Percentiles rank a stretch among this genome's conserved stretches.
Evolutionary conservation across 345 rosid species (phyloP).

Genomic region (Melastoma malabathricum): DNA sequence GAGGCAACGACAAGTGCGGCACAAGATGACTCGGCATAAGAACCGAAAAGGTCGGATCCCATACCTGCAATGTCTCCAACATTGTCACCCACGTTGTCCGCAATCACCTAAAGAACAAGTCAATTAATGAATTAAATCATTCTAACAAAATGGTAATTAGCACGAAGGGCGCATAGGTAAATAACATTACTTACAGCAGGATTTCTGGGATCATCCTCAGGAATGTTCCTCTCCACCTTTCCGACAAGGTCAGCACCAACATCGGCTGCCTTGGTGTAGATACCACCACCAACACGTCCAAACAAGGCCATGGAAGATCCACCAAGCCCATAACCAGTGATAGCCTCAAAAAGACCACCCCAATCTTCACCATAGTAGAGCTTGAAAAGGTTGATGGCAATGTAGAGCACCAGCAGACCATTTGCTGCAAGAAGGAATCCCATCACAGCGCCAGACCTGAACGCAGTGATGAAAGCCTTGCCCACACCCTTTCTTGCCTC

Average conservation of each 20-base stretch:
- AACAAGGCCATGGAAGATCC: conserved; percentile 86
- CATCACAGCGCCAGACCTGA: conserved; percentile 76
- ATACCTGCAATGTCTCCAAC: conserved; percentile 82
- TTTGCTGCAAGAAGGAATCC: conserved; percentile 79
- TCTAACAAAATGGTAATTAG: conserved; percentile 2
- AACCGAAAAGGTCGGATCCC: conserved; percentile 76
- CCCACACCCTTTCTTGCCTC: conserved; percentile 90
- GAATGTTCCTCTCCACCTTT: conserved; percentile 68
- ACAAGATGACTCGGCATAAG: conserved; percentile 67
- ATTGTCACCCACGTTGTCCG: conserved; percentile 78
- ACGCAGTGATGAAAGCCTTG: conserved; percentile 63
- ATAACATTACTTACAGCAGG: conserved; percentile 48
- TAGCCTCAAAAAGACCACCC: conserved; percentile 72
- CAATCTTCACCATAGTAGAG: conserved; percentile 71
- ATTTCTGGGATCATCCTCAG: conserved; percentile 77
- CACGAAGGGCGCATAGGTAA: conserved; percentile 2
- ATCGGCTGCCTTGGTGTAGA: conserved; percentile 80
- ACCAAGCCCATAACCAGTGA: conserved; percentile 79
- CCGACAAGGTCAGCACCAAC: conserved; percentile 92
- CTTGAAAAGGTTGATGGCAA: conserved; percentile 58
- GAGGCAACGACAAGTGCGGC: conserved; percentile 75
- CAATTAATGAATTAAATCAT: background rate
- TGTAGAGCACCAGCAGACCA: conserved; percentile 62
- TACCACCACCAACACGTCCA: conserved; percentile 81
- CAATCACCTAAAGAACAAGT: conserved; percentile 44